Conservation (phyloP, 768 basidiomycete genomes). For the Hericium erinaceus region DNA sequence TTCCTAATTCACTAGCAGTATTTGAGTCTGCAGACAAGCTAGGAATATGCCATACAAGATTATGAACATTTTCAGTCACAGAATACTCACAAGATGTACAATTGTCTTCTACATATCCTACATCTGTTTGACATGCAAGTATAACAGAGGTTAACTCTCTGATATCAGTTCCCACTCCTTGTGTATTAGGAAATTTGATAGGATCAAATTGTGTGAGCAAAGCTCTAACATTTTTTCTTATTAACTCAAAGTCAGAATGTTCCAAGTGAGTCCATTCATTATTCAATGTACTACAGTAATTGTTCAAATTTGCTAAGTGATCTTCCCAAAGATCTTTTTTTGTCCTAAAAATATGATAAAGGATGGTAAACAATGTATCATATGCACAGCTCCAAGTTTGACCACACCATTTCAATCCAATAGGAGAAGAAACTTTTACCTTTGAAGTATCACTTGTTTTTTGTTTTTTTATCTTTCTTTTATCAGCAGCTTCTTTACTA, state of each 20-base stretch:
- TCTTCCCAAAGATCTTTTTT: background rate
- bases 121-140: background rate
- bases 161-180: background rate
- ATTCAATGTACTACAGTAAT: background rate
- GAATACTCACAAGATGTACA: background rate
- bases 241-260: background rate
- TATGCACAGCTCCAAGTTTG: conserved; percentile 6
- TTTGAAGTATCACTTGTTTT: background rate
- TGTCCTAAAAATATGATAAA: background rate
- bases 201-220: background rate
- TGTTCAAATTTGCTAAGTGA: background rate
- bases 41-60: background rate
- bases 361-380: conserved; percentile 2
- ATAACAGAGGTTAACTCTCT: background rate
- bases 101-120: background rate
- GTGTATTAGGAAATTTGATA: background rate
- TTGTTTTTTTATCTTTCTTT: background rate
- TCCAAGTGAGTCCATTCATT: background rate
- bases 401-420: background rate
- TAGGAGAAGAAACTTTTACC: background rate
- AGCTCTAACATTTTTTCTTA: background rate
- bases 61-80: background rate
- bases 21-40: no score
- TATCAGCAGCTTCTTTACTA: background rate
- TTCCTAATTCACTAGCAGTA: background rate